phyloP scores from a whole-genome alignment of 345 rosid genomes.

The Arabidopsis suecica region DNA sequence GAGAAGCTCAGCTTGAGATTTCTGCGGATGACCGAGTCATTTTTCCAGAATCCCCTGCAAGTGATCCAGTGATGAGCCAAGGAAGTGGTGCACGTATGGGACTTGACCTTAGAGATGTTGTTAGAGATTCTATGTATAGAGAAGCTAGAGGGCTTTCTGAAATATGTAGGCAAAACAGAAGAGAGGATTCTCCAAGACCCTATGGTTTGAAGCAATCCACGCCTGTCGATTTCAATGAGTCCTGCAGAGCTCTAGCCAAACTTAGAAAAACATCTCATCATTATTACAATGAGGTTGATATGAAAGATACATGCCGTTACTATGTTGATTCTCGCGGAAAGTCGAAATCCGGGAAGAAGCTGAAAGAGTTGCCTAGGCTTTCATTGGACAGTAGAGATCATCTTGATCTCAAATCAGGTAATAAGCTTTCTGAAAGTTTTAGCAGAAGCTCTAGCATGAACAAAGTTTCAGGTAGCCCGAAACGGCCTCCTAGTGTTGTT shows the following conservation, averaged over 20 bases:
- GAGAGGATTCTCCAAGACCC: constrained; percentile 79
- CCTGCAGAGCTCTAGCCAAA: constrained; percentile 67
- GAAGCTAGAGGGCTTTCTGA: constrained; percentile 73
- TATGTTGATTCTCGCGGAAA: constrained; percentile 71
- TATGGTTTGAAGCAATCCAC: constrained; percentile 56
- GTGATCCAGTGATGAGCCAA: constrained; percentile 59
- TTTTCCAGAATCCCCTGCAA: constrained; percentile 66
- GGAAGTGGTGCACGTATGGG: constrained; percentile 55
- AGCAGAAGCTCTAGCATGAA: constrained; percentile 54
- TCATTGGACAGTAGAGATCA: constrained; percentile 69
- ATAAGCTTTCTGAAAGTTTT: constrained; percentile 45
- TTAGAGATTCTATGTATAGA: constrained; percentile 88
- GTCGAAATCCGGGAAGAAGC: constrained; percentile 61
- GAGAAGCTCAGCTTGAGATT: constrained; percentile 61
- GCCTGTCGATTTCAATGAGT: constrained; percentile 67
- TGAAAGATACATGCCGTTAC: constrained; percentile 61
- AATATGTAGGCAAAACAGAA: constrained; percentile 51
- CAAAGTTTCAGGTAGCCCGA: constrained; percentile 45
- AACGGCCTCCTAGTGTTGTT: constrained; percentile 76
- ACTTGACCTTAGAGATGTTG: constrained; percentile 79
- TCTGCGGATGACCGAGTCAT: constrained; percentile 56
- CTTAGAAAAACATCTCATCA: constrained; percentile 68
- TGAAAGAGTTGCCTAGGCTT: constrained; percentile 77
- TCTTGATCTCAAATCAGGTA: constrained; percentile 50
- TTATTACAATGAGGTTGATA: constrained; percentile 51